Evolutionary conservation across 2,329 filamentous ascomycete genomes (phyloP), one percentile per base, ranked within the genome.

Genomic region (Ophiostoma piceae): DNA sequence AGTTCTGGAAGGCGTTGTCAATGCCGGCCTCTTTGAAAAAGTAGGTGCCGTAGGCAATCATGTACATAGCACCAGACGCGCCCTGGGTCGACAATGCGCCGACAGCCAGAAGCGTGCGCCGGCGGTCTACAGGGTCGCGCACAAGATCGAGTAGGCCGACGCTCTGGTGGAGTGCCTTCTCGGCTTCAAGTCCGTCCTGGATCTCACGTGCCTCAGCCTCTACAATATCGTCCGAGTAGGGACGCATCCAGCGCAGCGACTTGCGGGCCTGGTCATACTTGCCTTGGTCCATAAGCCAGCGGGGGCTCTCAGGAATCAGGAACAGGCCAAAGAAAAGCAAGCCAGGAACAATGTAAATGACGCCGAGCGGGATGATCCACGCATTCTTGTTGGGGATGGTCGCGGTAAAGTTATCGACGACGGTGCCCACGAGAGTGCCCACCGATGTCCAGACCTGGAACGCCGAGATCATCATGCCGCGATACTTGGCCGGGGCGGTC

Each of bases 1-100:
- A 79, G 77, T 87, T 87, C 74, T 83, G 82, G 74, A 87, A 87
- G 9, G 85, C 80, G 67, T 84, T 80, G 43, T 82, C 80, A 4
- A 87, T 83, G 65, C 82, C 79, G 47, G 85, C 84, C 82, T 87
- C 87, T 74, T 84, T 81, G 75, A 88, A 85, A 79, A 87, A 87
- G 76, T 87, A 88, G 1, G 85, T 87, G 32, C 81, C 80, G 73
- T 84, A 85, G 1, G 82, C 84, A 54, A 87, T 85, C 73, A 87
- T 81, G 69, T 83, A 86, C 83, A 85, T 86, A 22, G 83, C 81
- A 11, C 84, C 84, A 0, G 82, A 84, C 2, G 84, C 84, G 3
- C 83, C 84, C 73, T 86, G 84, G 0, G 82, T 80, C 0, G 80
- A 81, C 19, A 87, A 76, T 1, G 80, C 81, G 11, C 79, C 79